These are phyloP conservation scores for Tetrapyrgos nigripes DNA, from an alignment of 1,284 basidiomycete species.

Conservation along the genomic window DNA sequence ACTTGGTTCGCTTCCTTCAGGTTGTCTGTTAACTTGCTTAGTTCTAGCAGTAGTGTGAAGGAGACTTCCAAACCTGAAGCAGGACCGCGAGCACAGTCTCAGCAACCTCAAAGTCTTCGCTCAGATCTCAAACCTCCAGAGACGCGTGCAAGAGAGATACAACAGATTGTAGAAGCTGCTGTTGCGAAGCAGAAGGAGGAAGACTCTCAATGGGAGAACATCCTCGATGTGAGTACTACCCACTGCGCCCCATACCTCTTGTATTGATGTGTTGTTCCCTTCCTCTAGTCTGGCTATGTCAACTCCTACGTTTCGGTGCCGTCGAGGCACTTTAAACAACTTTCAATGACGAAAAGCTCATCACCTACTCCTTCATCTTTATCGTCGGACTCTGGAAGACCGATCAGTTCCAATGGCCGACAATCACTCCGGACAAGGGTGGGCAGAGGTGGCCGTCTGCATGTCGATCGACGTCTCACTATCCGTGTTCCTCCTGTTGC, in stretches of 20 bases:
- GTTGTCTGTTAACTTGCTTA: conserved; percentile 23
- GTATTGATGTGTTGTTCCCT: conserved; percentile 10
- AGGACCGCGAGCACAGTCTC: conserved; percentile 43
- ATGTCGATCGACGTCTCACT: conserved; percentile 73
- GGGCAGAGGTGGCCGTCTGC: conserved; percentile 83
- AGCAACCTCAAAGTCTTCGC: conserved; percentile 10
- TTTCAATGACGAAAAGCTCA: conserved; percentile 40
- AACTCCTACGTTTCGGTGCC: conserved; percentile 51
- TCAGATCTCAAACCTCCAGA: conserved; percentile 63
- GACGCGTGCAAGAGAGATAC: conserved; percentile 69
- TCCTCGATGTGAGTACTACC: conserved; percentile 66
- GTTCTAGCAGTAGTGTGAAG: conserved; percentile 57
- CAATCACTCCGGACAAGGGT: conserved; percentile 72
- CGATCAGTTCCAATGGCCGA: conserved; percentile 16
- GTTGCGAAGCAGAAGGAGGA: conserved; percentile 72
- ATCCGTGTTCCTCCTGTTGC: conserved; percentile 18
- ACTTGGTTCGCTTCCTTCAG: conserved; percentile 40
- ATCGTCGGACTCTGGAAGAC: conserved; percentile 31
- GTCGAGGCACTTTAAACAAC: conserved; percentile 68
- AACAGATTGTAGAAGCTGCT: conserved; percentile 72
- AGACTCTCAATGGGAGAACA: conserved; percentile 87
- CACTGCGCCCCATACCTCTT: background rate
- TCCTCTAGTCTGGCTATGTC: conserved; percentile 70
- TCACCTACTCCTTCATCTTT: conserved; percentile 38
- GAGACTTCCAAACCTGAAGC: conserved; percentile 46